A percentile compares a stretch with the other conserved stretches of the same genome.
These are phyloP conservation scores for Jaminaea rosea DNA, from an alignment of 1,284 basidiomycete species.

Conservation along the genomic window DNA sequence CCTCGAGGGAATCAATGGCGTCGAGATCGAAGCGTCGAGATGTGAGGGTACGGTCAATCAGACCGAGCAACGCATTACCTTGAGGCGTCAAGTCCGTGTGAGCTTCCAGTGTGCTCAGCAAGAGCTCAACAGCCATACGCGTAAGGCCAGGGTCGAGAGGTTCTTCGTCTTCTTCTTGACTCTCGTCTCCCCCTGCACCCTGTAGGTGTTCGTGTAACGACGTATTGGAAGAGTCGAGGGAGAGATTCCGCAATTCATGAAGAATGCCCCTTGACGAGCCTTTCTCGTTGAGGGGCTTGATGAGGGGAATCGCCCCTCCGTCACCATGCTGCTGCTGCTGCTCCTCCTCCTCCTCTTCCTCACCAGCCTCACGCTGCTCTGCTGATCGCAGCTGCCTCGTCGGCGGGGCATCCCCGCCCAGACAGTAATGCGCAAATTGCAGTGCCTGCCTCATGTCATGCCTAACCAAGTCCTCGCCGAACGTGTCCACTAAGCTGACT, in stretches of 20 bases:
- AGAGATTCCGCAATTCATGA: neutral
- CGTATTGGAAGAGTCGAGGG: neutral
- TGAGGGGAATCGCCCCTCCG: conserved; percentile 12
- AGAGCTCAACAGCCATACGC: conserved; percentile 15
- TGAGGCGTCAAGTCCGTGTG: conserved; percentile 15
- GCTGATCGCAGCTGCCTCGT: too few relatives aligned
- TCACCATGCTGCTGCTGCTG: neutral
- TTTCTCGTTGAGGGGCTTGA: conserved; percentile 6
- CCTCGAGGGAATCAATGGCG: neutral
- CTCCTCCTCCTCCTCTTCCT: conserved; percentile 2
- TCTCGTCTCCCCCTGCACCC: conserved; percentile 2
- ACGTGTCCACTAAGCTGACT: conserved; percentile 34
- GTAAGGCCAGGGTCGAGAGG: conserved; percentile 21
- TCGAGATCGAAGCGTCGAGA: conserved; percentile 13
- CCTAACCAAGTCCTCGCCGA: conserved; percentile 25
- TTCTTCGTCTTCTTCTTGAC: conserved; percentile 19
- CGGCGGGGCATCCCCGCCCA: too few relatives aligned
- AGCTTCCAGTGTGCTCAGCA: conserved; percentile 39
- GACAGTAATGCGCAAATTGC: conserved; percentile 35
- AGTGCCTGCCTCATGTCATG: conserved; percentile 27
- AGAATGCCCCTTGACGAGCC: too few relatives aligned
- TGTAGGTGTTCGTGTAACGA: neutral
- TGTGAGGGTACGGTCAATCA: conserved; percentile 28
- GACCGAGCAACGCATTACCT: conserved; percentile 26
- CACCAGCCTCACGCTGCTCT: too few relatives aligned